These are phyloP conservation scores for Berkeleyomyces rouxiae DNA, from an alignment of 2,329 filamentous ascomycete species.

Conservation along the genomic window DNA sequence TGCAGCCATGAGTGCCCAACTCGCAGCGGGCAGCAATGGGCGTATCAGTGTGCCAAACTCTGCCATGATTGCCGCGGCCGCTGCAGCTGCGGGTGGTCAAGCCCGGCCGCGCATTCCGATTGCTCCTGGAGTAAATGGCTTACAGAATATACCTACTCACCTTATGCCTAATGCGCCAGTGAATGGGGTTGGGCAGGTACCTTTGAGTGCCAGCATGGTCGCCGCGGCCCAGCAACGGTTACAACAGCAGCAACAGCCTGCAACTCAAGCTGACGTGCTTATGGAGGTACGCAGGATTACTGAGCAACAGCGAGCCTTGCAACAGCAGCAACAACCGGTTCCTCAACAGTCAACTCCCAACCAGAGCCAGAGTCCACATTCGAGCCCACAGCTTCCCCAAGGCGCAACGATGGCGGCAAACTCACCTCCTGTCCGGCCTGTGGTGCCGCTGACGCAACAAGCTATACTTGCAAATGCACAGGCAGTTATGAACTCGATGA, in stretches of 20 bases:
- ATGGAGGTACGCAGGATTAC: constrained; percentile 50
- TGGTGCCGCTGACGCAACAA: constrained; percentile 9
- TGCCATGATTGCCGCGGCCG: constrained; percentile 18
- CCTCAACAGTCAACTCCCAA: constrained; percentile 17
- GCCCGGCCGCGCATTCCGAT: constrained; percentile 35
- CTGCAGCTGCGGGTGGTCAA: constrained; percentile 25
- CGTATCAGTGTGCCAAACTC: constrained; percentile 5
- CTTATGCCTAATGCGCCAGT: constrained; percentile 37
- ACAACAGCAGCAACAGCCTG: constrained; percentile 33
- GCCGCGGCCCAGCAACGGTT: constrained; percentile 21
- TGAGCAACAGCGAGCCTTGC: constrained; percentile 42
- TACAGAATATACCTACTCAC: constrained; percentile 31
- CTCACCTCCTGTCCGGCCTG: constrained; percentile 9
- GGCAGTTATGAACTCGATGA: constrained; percentile 8
- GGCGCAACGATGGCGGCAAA: constrained; percentile 25
- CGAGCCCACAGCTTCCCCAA: constrained; percentile 27
- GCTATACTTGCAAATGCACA: constrained; percentile 7
- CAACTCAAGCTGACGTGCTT: constrained; percentile 37
- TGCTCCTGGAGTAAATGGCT: constrained; percentile 35
- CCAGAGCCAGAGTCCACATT: constrained; percentile 21
- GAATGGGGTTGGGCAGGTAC: constrained; percentile 51
- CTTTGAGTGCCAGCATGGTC: constrained; percentile 36
- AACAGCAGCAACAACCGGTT: constrained; percentile 27
- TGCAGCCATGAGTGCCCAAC: neutral
- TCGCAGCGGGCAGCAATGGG: neutral